Base-by-base conservation (phyloP, 345 rosid genomes). In the Populus alba region DNA sequence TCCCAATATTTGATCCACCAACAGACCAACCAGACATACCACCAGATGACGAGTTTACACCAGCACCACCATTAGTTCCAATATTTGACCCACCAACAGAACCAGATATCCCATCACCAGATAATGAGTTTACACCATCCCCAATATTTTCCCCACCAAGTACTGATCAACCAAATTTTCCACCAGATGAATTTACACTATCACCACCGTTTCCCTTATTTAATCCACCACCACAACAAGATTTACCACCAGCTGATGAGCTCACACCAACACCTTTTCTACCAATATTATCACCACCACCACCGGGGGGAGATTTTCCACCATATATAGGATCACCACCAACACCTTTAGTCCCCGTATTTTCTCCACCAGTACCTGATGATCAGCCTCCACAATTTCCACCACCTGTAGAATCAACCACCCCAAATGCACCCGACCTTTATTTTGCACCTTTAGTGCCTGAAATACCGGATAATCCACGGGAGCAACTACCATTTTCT, bases 371-470 rank as follows among this genome's bases (percentile, higher is more conserved):
- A 15, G 70, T 77, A 20, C 53, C 70, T 38, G 27, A 62, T 9
- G 37, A 37, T 25, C 45, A 80, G 7, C 81, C 70, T 23, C 83
- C 83, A 20, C 79, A 74, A 20, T 57, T 77, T 33, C 86, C 84
- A 23, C 85, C 80, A 8, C 80, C 84, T 22, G n/a, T 59, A 38
- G 73, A 23, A 23, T 78, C 84, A 37, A 72, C 37, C 39, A 75
- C 37, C 39, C 76, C 76, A 17, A 33, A 17, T 1, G 62, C 43
- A 49, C 81, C 77, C 12, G 74, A 79, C 41, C 47, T 77, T 53
- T 72, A 78, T 43, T 59, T 62, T 31, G 67, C 84, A 51, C 83
- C 87, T 53, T 33, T 66, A 17, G 79, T 74, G 57, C 83, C 82
- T 11, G 77, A 79, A 4, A 67, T 16, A 13, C 81, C 76, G 6